Base-by-base conservation (phyloP, 2,329 filamentous ascomycete species). In the Alternaria conjuncta region DNA sequence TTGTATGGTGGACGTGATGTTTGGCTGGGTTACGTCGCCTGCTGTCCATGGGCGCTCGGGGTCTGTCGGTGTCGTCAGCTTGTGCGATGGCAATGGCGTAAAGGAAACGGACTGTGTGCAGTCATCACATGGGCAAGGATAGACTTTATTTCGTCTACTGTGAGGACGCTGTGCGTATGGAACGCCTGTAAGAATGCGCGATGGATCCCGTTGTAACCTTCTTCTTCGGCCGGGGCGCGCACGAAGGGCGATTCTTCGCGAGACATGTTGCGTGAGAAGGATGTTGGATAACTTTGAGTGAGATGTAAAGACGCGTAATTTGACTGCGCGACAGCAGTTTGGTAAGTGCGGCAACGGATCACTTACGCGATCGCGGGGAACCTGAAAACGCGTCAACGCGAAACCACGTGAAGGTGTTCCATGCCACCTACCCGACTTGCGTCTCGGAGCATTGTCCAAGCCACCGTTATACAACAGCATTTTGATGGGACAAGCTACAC, bases 121-220 rank as follows among this genome's bases (percentile, higher is more conserved):
- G 88, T 90, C 70, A 91, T 84, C 58, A 98, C 95, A 30, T 86
- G 51, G 12, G 94, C 93, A 13, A 98, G 84, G 23, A 97, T 83
- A 1, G 88, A 87, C 72, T 89, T 89, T 12, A 90, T 89, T 73
- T 96, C 89, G 57, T 88, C 84, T 66, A 92, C 88, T 1, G 92
- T 96, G 79, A 98, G 85, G 47, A 89, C 88, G 21, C 92, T 91
- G 54, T 90, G 89, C 4, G 92, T 89, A 79, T 97, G 86, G 70
- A 99, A 89, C 53, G 92, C 92, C 81, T 99, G 96, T 1, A 98
- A 85, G 75, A 99, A 97, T 9, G 95, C 94, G 61, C 93, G 90
- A 78, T 97, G 92, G 65, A 86, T 86, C 76, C 96, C 64, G 13
- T 68, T 70, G 53, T 77, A 77, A 23, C 57, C 46, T 20, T 65